Conservation (phyloP, 129 eudicot species). For the Glebionis coronaria region DNA sequence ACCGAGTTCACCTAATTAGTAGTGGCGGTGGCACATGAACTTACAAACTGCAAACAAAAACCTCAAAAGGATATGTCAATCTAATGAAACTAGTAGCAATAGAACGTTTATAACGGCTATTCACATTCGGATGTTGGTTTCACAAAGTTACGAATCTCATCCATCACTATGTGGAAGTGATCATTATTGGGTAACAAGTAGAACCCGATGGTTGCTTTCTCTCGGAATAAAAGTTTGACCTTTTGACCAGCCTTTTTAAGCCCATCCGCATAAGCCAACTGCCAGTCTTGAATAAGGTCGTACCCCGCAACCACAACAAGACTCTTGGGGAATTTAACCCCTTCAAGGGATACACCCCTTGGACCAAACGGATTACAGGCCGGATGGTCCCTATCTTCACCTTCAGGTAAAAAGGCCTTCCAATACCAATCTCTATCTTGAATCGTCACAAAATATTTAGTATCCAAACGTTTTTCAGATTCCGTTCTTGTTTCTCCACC, state of each 20-base stretch:
- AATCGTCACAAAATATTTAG: conserved; percentile 51
- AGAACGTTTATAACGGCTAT: conserved; percentile 18
- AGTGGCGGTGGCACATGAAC: conserved; percentile 19
- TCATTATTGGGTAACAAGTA: conserved; percentile 64
- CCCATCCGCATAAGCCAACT: conserved; percentile 57
- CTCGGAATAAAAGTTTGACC: conserved; percentile 50
- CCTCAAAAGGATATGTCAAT: conserved; percentile 31
- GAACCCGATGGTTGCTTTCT: conserved; percentile 62
- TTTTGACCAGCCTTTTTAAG: conserved; percentile 44
- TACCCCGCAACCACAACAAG: conserved; percentile 66
- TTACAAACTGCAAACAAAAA: conserved; percentile 34
- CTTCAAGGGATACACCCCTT: conserved; percentile 42
- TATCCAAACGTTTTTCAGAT: conserved; percentile 53
- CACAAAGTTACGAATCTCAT: conserved; percentile 54
- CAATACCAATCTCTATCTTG: conserved; percentile 67
- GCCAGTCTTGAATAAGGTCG: conserved; percentile 62
- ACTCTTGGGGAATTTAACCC: conserved; percentile 47
- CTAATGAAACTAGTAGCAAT: conserved; percentile 22
- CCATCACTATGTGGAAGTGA: conserved; percentile 53
- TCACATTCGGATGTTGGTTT: conserved; percentile 30
- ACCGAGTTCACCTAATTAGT: conserved; percentile 27
- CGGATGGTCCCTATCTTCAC: conserved; percentile 67
- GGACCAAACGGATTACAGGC: conserved; percentile 74
- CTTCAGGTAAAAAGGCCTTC: conserved; percentile 67
- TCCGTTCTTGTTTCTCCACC: conserved; percentile 58